Evolutionary conservation across 495 filamentous ascomycete species (phyloP), one percentile per base, ranked within the genome.

Genomic region (Penicillium goetzii): DNA sequence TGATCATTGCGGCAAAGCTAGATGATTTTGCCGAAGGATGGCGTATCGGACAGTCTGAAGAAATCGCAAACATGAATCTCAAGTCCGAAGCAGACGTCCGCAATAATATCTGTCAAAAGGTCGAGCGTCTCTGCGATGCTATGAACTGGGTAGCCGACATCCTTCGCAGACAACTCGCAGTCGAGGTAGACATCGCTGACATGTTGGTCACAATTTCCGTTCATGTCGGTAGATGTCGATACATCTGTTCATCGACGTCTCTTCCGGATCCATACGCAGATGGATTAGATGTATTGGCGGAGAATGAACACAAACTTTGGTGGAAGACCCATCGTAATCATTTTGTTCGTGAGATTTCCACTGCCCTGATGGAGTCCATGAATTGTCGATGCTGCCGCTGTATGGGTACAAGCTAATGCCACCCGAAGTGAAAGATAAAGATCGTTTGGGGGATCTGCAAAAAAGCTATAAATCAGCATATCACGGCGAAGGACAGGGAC

Each of bases 161-260:
- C 6, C 26, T 52, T 52, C 50, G 50, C 26, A 30, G 50, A 32
- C 25, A 19, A n/a, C 26, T 52, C n/a, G 50, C 50, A 3, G 8
- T 28, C 15, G 50, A 52, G 50, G 26, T 52, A 12, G 50, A 52
- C 32, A 32, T 52, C 14, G 50, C 50, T 8, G 50, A 32, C 30
- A 30, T 52, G 14, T 23, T 52, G 26, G 50, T 52, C 7, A 11
- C 50, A 17, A 28, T 52, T 17, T 28, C 50, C 15, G 26, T 52
- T 32, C 50, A 52, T 52, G 26, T 52, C n/a, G 26, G 50, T 6
- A 52, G 50, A 52, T 30, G 50, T 32, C 50, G 26, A 32, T 52
- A 52, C 15, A 19, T 52, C 15, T 52, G 50, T 52, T 30, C 30
- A 32, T 32, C 26, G 11, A 30, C 50, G 30, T 19, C 50, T 7